Evolutionary conservation across 305 asterid species (phyloP), one percentile per base, ranked within the genome.

Genomic region (Fraxinus sp.): DNA sequence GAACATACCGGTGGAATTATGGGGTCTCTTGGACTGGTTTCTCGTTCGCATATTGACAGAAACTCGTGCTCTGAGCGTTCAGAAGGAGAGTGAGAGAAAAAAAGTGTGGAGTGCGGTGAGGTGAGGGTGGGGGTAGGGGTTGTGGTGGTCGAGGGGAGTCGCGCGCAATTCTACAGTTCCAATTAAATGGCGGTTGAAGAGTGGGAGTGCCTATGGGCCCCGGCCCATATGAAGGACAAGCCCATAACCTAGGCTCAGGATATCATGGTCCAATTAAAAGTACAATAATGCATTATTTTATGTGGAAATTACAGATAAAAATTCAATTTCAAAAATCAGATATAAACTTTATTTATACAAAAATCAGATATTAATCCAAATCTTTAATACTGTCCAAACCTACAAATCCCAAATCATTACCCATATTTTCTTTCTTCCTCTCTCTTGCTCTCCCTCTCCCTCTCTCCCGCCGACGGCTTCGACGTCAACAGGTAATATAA

Each of bases 1-100:
- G 22, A 22, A 72, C 80, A 32, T 86, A 90, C 97, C 92, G 26
- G 79, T 80, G 82, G 89, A 81, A 71, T 83, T 84, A 9, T 77
- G 87, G 3, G 84, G 83, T 76, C 83, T 85, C 87, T 84, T 92
- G 80, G 93, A 86, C 68, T 86, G 89, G 77, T 86, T 90, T 87
- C 96, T 89, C 62, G 93, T 93, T 84, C 91, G 89, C 97, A 93
- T 91, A 68, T 11, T n/a, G 57, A 79, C 35, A 28, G 18, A 68
- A 68, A 16, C 36, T 28, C 32, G 74, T 28, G 37, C 37, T 33
- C 37, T 11, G 36, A 11, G 70, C 70, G 70, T 59, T 4, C 36
- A 28, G 37, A 28, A 16, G n/a, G 39, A 22, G 41, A 46, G 68
- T 26, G 68, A 76, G 18, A 46, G 57, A 46, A 3, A 46, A 0